phyloP scores from a whole-genome alignment of 202 grass and related monocot genomes.

The Alloteropsis angusta region DNA sequence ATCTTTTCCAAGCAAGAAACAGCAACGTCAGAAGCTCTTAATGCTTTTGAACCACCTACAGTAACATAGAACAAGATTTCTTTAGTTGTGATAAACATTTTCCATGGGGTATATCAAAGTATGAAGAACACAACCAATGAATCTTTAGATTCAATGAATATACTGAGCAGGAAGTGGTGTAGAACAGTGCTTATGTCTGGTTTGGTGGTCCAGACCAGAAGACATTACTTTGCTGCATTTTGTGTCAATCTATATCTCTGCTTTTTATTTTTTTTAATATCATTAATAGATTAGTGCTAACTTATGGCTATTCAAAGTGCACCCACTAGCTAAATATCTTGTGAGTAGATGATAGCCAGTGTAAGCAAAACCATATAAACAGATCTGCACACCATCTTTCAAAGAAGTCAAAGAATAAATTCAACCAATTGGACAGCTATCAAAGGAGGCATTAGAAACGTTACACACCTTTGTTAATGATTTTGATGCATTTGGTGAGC shows the following conservation, averaged over 20 bases:
- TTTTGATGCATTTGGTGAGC: slow-evolving; percentile 60
- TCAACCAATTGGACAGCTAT: not conserved
- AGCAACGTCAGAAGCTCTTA: slow-evolving; percentile 65
- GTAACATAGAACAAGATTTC: slow-evolving; percentile 3
- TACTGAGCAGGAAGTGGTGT: not conserved
- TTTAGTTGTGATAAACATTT: not conserved
- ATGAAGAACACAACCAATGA: not conserved
- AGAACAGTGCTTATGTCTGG: not conserved
- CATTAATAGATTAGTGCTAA: not conserved
- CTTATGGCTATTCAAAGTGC: not conserved
- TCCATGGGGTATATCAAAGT: not conserved
- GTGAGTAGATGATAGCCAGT: not conserved
- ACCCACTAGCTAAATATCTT: not conserved
- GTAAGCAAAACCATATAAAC: not conserved
- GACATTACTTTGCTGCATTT: not conserved
- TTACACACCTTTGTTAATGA: slow-evolving; percentile 54
- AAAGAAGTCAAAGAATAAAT: not conserved
- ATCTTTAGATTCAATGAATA: not conserved
- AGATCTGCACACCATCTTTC: not conserved
- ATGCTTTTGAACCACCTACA: slow-evolving; percentile 61
- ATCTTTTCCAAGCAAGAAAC: slow-evolving; percentile 74
- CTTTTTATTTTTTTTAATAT: not conserved
- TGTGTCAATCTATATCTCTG: not conserved
- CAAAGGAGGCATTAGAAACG: slow-evolving; percentile 7
- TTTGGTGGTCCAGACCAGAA: not conserved